Evolutionary conservation across 2,329 filamentous ascomycete genomes (phyloP).

Genomic region (Cadophora sp.): DNA sequence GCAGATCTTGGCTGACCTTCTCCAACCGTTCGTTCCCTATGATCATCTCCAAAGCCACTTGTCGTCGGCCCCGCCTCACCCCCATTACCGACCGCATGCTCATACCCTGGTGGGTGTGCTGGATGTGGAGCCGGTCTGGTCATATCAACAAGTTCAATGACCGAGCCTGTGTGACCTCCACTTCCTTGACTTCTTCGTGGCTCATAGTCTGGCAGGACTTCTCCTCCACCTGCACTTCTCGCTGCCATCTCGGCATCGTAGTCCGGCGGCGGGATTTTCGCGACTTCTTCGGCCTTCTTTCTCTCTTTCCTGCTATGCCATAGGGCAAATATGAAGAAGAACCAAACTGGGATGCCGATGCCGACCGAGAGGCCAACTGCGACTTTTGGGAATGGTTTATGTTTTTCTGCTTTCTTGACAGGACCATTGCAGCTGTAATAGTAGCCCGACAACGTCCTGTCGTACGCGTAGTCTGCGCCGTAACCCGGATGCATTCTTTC

Average conservation of each 20-base stretch:
- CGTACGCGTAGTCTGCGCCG: background rate
- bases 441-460: background rate
- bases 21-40: background rate
- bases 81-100: background rate
- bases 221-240: background rate
- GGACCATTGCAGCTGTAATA: background rate
- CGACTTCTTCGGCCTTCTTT: constrained; percentile 1
- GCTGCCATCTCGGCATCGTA: constrained; percentile 9
- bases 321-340: background rate
- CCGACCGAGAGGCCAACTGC: background rate
- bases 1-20: background rate
- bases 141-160: constrained; percentile 11
- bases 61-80: background rate
- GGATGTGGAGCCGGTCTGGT: constrained; percentile 3
- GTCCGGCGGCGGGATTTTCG: background rate
- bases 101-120: background rate
- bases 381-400: background rate
- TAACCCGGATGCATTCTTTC: background rate
- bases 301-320: background rate
- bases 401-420: background rate
- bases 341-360: constrained; percentile 8
- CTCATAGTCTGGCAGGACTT: constrained; percentile 1
- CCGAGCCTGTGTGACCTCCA: background rate
- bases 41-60: background rate
- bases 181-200: background rate